Percentiles rank a stretch among this genome's conserved stretches.
These are phyloP conservation scores for Hymenoscyphus fraxineus DNA, from an alignment of 2,329 filamentous ascomycete genomes.

Conservation along the genomic window DNA sequence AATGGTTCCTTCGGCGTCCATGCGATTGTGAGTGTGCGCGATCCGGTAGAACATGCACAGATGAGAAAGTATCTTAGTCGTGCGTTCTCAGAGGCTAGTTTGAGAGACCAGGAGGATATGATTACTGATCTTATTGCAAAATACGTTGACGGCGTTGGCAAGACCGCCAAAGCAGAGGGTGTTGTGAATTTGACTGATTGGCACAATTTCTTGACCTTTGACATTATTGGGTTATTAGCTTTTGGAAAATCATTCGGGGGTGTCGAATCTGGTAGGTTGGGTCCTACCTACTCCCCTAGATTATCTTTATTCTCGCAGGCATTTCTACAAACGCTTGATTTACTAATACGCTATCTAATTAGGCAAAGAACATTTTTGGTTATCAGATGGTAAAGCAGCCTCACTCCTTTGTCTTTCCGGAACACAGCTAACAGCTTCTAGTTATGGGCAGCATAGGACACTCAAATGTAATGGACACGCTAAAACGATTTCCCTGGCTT, in stretches of 20 bases:
- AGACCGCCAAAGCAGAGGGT: too few species aligned
- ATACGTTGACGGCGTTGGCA: not conserved
- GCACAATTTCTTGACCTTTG: constrained; percentile 4
- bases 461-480: not conserved
- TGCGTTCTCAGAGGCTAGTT: constrained; percentile 32
- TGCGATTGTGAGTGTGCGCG: constrained; percentile 8
- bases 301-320: not conserved
- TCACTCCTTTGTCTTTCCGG: too few species aligned
- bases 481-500: not conserved
- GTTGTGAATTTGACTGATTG: constrained; percentile 3
- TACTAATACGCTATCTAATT: not conserved
- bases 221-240: constrained; percentile 5
- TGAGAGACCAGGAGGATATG: constrained; percentile 13
- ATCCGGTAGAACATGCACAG: not conserved
- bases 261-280: not conserved
- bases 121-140: not conserved
- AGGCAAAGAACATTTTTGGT: not conserved
- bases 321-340: too few species aligned
- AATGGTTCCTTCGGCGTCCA: constrained; percentile 6
- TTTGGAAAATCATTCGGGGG: not conserved
- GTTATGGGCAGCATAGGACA: not conserved
- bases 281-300: not conserved
- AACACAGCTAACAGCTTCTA: too few species aligned
- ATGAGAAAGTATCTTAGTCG: constrained; percentile 23
- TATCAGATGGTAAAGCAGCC: not conserved